Evolutionary conservation across 2,329 filamentous ascomycete species (phyloP).

Genomic region (Aspergillus tamarii): DNA sequence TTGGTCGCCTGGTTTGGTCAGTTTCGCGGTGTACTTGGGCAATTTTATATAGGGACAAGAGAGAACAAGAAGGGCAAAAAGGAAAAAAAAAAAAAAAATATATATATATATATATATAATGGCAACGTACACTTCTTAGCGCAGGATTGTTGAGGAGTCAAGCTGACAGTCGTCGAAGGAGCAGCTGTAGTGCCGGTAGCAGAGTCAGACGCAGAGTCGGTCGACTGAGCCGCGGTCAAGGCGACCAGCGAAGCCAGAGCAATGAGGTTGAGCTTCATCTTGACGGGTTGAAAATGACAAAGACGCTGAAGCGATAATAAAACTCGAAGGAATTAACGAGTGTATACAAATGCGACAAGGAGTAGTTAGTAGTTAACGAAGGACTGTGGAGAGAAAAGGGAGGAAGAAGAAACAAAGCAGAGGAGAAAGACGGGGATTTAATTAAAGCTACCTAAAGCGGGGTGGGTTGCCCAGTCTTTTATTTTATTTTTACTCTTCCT

Average conservation of each 20-base stretch:
- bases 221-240: constrained; percentile 47
- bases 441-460: constrained; percentile 17
- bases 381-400: constrained; percentile 13
- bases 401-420: constrained; percentile 14
- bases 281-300: constrained; percentile 24
- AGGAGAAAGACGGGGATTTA: constrained; percentile 13
- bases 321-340: constrained; percentile 11
- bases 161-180: constrained; percentile 37
- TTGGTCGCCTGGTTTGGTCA: constrained; percentile 37
- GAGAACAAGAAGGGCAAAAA: not conserved
- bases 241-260: constrained; percentile 50
- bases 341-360: constrained; percentile 14
- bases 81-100: no score
- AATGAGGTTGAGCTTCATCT: constrained; percentile 48
- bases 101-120: no score
- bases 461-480: not conserved
- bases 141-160: constrained; percentile 39
- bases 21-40: not conserved
- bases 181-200: constrained; percentile 21
- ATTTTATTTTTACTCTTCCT: not conserved
- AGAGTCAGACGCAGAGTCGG: constrained; percentile 13
- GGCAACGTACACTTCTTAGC: constrained; percentile 38
- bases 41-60: not conserved
- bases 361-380: constrained; percentile 12
- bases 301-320: constrained; percentile 7